Conservation (phyloP, 2,329 filamentous ascomycete species). For the Sporothrix phasma region DNA sequence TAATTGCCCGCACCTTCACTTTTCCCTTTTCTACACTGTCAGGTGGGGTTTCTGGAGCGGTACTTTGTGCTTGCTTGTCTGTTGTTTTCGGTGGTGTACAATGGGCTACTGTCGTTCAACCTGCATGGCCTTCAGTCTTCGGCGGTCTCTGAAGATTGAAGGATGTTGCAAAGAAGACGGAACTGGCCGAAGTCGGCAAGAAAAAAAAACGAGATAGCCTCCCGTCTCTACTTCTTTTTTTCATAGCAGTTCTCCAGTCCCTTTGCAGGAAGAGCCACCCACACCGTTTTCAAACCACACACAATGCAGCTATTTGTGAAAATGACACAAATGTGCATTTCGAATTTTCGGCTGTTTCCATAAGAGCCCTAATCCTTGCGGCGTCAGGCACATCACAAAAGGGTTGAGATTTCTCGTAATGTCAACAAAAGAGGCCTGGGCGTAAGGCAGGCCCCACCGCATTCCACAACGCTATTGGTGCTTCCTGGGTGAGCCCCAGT, state of each 20-base stretch:
- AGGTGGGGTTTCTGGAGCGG: neutral
- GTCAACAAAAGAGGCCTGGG: neutral
- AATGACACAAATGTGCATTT: neutral
- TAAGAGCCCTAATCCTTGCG: neutral
- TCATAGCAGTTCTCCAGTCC: neutral
- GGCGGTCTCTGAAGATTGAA: neutral
- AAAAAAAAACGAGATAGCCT: neutral
- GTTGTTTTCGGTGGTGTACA: neutral
- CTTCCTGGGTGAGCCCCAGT: neutral
- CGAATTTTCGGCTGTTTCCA: neutral
- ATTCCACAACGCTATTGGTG: neutral
- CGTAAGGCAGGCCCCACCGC: neutral
- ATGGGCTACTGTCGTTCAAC: neutral
- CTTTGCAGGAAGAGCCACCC: neutral
- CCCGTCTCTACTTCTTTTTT: neutral
- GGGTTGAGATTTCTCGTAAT: neutral
- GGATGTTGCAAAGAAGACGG: neutral
- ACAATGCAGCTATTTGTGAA: neutral
- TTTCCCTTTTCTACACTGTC: neutral
- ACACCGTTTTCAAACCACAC: neutral
- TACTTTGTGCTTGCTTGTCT: neutral
- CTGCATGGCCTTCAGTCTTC: neutral
- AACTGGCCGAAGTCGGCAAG: conserved; percentile 9
- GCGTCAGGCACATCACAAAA: neutral
- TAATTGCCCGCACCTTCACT: neutral